Percentiles rank a stretch among this genome's conserved stretches.
These are phyloP conservation scores for Bruguiera gymnorhiza DNA, from an alignment of 345 rosid species.

Conservation along the genomic window DNA sequence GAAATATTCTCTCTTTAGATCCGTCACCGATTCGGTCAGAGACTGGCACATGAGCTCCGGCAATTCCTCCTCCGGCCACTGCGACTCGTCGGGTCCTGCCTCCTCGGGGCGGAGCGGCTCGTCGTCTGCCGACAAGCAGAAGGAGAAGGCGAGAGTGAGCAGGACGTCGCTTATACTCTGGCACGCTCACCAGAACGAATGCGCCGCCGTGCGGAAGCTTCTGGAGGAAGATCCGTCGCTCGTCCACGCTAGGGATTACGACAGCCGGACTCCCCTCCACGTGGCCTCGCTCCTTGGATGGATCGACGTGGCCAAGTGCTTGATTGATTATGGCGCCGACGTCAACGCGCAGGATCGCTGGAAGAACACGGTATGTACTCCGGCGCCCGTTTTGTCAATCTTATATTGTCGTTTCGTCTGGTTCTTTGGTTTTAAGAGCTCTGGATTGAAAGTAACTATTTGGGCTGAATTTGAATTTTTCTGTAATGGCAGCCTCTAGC, in stretches of 20 bases:
- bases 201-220: conserved; percentile 74
- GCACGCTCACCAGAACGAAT: conserved; percentile 99
- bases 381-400: background rate
- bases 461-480: too few relatives aligned
- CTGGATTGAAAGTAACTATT: background rate
- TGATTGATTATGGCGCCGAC: conserved; percentile 84
- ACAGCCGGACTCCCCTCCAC: conserved; percentile 87
- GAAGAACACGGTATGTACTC: conserved; percentile 79
- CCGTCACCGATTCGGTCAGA: conserved; percentile 21
- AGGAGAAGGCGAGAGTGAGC: conserved; percentile 97
- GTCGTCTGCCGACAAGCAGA: conserved; percentile 55
- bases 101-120: background rate
- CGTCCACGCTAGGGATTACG: conserved; percentile 91
- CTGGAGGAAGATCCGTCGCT: conserved; percentile 84
- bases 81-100: conserved; percentile 15
- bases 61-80: conserved; percentile 34
- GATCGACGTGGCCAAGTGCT: conserved; percentile 84
- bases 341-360: conserved; percentile 99
- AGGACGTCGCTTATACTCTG: conserved; percentile 91
- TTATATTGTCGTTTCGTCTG: background rate
- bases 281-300: conserved; percentile 97
- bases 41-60: conserved; percentile 47
- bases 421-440: background rate
- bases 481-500: conserved; percentile 67
- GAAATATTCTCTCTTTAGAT: conserved; percentile 1